Percentiles rank a stretch among this genome's conserved stretches.
Conservation (phyloP, 2,329 filamentous ascomycete genomes). For the Sporothrix pallida region DNA sequence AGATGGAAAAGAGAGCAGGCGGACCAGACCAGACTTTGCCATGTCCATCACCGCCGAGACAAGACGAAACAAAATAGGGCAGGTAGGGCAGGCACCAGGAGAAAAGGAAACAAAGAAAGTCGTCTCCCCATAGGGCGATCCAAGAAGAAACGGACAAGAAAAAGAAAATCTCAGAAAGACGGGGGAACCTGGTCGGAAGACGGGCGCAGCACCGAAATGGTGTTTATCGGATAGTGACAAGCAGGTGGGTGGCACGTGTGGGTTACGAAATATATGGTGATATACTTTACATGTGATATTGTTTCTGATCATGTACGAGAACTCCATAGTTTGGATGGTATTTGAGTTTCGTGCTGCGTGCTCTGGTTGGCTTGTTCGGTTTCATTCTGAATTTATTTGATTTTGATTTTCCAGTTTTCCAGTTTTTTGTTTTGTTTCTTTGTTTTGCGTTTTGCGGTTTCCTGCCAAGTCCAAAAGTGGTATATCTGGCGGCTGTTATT, state of each 20-base stretch:
- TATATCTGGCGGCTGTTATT: slow-evolving; percentile 3
- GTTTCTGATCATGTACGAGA: neutral
- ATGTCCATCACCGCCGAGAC: neutral
- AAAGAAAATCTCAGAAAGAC: neutral
- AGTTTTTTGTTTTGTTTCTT: neutral
- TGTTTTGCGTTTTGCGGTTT: neutral
- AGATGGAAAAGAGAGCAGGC: too few relatives aligned
- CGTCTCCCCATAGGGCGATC: neutral
- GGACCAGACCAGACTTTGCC: neutral
- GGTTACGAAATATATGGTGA: neutral
- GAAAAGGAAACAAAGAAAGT: neutral
- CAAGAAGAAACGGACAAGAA: neutral
- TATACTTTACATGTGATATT: neutral
- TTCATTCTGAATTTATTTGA: neutral
- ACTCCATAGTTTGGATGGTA: neutral
- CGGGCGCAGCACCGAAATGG: slow-evolving; percentile 1
- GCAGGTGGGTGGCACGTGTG: neutral
- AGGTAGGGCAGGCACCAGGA: neutral
- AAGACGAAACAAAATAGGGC: neutral
- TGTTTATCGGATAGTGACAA: neutral
- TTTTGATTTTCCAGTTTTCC: neutral
- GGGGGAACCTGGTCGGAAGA: neutral
- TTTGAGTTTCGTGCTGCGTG: neutral
- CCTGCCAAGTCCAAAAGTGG: too few relatives aligned
- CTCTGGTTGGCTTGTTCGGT: too few relatives aligned